Evolutionary conservation across 2,329 filamentous ascomycete genomes (phyloP).

Genomic region (Diaporthe citrichinensis): DNA sequence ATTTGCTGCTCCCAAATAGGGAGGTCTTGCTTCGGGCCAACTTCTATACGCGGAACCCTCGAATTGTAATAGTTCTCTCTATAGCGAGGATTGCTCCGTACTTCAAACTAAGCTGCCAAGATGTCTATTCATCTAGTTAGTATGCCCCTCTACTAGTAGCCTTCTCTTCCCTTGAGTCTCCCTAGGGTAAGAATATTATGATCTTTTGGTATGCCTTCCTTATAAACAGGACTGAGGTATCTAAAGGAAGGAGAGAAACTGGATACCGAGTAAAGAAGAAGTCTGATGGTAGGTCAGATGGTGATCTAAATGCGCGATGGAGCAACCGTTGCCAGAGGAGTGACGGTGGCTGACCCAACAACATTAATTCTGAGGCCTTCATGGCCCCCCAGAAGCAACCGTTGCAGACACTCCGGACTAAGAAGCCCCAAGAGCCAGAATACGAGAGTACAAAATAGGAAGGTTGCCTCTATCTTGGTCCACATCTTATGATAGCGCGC

Average conservation of each 20-base stretch:
- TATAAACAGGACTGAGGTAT: too few species aligned
- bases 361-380: not conserved
- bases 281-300: not conserved
- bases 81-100: not conserved
- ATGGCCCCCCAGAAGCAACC: not conserved
- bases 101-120: not conserved
- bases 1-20: not conserved
- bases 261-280: not conserved
- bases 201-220: not conserved
- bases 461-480: slow-evolving; percentile 19
- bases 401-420: not conserved
- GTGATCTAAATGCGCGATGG: not conserved
- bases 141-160: not conserved
- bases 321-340: not conserved
- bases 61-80: not conserved
- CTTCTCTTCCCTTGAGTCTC: not conserved
- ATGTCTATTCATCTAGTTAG: not conserved
- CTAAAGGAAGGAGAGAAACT: not conserved
- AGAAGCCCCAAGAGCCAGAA: not conserved
- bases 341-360: not conserved
- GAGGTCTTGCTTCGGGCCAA: not conserved
- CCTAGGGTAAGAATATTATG: too few species aligned
- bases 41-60: not conserved
- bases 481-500: not conserved
- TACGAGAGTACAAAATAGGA: not conserved